A percentile compares a stretch with the other conserved stretches of the same genome.
Conservation (phyloP, 2,329 filamentous ascomycete species). For the Xylariaceae sp. region DNA sequence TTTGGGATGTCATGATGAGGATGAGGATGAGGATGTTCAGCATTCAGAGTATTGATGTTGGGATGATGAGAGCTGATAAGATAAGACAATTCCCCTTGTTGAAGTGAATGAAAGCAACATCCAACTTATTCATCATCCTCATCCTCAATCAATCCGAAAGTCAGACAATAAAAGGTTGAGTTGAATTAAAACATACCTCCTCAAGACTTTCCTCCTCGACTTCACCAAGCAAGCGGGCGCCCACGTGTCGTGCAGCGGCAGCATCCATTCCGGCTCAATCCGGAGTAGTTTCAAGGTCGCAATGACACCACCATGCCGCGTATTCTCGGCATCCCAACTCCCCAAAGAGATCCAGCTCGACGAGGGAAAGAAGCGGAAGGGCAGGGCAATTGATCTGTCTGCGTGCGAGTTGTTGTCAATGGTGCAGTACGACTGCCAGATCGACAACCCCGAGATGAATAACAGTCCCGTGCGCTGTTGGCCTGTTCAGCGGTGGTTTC, state of each 20-base stretch:
- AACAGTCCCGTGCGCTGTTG: slow-evolving; percentile 51
- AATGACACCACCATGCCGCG: slow-evolving; percentile 57
- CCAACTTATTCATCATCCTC: slow-evolving; percentile 6
- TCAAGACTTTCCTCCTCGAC: slow-evolving; percentile 56
- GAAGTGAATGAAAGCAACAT: neutral
- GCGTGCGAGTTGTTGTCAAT: slow-evolving; percentile 55
- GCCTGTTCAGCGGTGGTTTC: slow-evolving; percentile 56
- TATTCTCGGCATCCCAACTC: slow-evolving; percentile 51
- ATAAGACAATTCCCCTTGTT: slow-evolving; percentile 17
- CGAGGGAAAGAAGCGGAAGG: slow-evolving; percentile 51
- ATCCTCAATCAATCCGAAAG: neutral
- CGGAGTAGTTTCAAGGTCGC: slow-evolving; percentile 1
- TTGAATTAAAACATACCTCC: no score
- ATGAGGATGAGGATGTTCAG: slow-evolving; percentile 2
- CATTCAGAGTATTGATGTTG: slow-evolving; percentile 8
- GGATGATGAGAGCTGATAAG: slow-evolving; percentile 24
- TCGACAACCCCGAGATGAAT: slow-evolving; percentile 43
- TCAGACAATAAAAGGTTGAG: no score
- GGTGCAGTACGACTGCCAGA: slow-evolving; percentile 58
- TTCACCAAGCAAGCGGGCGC: slow-evolving; percentile 49
- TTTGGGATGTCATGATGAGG: slow-evolving; percentile 1
- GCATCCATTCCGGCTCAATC: slow-evolving; percentile 25
- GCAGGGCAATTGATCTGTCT: slow-evolving; percentile 45
- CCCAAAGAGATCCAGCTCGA: slow-evolving; percentile 46
- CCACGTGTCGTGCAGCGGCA: slow-evolving; percentile 40